Evolutionary conservation across 495 filamentous ascomycete genomes (phyloP), one percentile per base, ranked within the genome.

Genomic region (Podospora anserina): DNA sequence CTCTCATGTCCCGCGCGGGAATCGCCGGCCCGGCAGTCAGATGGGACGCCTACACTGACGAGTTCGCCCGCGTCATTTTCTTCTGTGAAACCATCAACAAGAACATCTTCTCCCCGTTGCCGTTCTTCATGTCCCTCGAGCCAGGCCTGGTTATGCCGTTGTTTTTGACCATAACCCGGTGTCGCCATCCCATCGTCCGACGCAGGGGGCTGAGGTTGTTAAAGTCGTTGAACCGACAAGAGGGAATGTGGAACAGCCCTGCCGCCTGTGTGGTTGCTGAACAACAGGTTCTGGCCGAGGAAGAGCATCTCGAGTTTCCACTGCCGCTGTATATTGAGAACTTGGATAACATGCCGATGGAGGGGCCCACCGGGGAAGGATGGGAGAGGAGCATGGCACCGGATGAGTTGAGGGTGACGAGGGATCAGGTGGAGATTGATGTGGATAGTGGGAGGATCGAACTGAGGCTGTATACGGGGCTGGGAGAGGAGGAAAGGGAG

Each of bases 41-140:
- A 23, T 75, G 66, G 65, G 72, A 75, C 32, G 19, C 4, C 1
- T 49, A 44, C 13, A 26, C 66, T 23, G 15, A 54, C 0, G 16
- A n/a, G 4, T 75, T 72, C 30, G 68, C 63, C 59, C 59, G 56
- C 27, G 61, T 68, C 20, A 56, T 75, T 11, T 56, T 7, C 7
- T 16, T 72, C 11, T 57, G 70, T 3, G 32, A 44, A 13, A 69
- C 53, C 19, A 13, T 72, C 6, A 57, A 57, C 4, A 4, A 18
- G 16, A 54, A 55, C 11, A 72, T 68, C 13, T 18, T 27, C 39
- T 66, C 66, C 13, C 66, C 64, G 6, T 5, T 72, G 19, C 68
- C 64, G 1, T 72, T 67, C 49, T 69, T 75, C 66, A 64, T 75
- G 66, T 70, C 70, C 5, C 64, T 75, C 3, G 72, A 75, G 60